These are phyloP conservation scores for Datisca glomerata DNA, from an alignment of 306 rosid species.

Conservation along the genomic window DNA sequence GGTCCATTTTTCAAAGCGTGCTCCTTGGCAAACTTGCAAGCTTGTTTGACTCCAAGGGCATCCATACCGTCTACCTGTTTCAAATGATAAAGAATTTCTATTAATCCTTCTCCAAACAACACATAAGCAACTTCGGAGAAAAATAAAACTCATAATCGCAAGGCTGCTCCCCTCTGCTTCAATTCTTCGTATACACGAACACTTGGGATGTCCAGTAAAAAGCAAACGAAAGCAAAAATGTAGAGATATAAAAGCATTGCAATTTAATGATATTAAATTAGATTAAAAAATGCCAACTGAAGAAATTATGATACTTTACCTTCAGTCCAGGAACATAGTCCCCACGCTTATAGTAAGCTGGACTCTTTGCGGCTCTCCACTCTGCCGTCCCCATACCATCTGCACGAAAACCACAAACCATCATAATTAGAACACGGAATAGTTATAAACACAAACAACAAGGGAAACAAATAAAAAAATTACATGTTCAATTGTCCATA, in stretches of 20 bases:
- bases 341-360: slow-evolving; percentile 91
- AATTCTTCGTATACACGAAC: no score
- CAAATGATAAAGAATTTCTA: slow-evolving; percentile 1
- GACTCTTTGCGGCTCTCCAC: slow-evolving; percentile 91
- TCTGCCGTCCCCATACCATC: slow-evolving; percentile 96
- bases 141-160: no score
- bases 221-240: no score
- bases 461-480: not conserved
- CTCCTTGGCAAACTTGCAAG: slow-evolving; percentile 88
- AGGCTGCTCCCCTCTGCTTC: no score
- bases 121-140: no score
- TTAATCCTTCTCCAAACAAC: no score
- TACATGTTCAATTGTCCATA: not conserved
- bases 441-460: no score
- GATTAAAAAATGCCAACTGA: not conserved
- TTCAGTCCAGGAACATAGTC: slow-evolving; percentile 95
- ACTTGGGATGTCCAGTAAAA: no score
- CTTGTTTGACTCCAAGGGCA: slow-evolving; percentile 90
- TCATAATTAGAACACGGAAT: no score
- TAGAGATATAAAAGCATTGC: not conserved
- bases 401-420: no score
- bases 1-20: slow-evolving; percentile 94
- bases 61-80: slow-evolving; percentile 97
- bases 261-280: not conserved
- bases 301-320: slow-evolving; percentile 24